Evolutionary conservation across 2,329 filamentous ascomycete species (phyloP).

Genomic region (Paraconiothyrium sp.): DNA sequence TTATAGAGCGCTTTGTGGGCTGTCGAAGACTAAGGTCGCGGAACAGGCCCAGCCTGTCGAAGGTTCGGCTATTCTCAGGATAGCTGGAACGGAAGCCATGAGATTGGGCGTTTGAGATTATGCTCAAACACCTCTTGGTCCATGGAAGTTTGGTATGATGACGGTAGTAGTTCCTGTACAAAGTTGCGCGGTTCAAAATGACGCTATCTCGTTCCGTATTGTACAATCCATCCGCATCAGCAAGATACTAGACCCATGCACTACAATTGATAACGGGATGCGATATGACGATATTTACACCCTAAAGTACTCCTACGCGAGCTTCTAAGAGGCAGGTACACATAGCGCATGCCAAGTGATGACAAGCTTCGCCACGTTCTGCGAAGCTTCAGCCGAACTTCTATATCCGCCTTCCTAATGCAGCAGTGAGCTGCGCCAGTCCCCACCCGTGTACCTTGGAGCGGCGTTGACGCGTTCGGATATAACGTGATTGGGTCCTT

Average conservation of each 20-base stretch:
- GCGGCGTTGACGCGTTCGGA: constrained; percentile 1
- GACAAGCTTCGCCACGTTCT: constrained; percentile 16
- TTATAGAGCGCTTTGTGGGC: background rate
- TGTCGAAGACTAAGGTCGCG: background rate
- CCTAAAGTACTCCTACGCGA: background rate
- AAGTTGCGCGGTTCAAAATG: background rate
- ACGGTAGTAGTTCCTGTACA: background rate
- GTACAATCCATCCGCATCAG: background rate
- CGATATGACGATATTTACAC: background rate
- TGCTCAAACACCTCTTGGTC: background rate
- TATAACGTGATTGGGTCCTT: background rate
- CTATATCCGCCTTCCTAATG: constrained; percentile 12
- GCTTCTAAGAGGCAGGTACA: constrained; percentile 3
- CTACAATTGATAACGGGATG: background rate
- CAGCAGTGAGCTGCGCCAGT: background rate
- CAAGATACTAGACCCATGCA: background rate
- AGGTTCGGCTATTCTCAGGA: background rate
- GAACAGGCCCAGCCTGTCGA: background rate
- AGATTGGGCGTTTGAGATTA: background rate
- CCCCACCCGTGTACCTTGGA: background rate
- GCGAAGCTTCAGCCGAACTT: constrained; percentile 15
- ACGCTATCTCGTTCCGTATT: background rate
- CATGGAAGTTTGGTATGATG: background rate
- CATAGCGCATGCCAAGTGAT: constrained; percentile 10
- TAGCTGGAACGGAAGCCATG: background rate